Base-by-base conservation (phyloP, 2,329 filamentous ascomycete species). In the Zalaria obscura region DNA sequence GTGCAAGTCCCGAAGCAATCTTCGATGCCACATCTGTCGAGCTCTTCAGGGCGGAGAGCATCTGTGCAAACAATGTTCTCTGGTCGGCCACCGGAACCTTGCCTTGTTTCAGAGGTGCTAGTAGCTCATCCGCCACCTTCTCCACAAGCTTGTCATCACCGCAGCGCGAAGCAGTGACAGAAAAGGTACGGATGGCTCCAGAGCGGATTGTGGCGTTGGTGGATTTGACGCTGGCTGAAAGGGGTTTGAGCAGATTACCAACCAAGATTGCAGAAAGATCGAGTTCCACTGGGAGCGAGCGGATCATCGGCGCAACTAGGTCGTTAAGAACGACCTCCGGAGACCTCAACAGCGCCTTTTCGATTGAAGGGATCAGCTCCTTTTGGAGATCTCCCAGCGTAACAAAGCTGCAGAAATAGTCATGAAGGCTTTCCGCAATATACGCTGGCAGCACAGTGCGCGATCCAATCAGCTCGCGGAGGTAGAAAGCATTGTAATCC, bases 201-300 rank as follows among this genome's bases (percentile, higher is more conserved):
- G 74, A 74, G 42, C 89, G 79, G 47, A 95, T 85, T 2, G 63
- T 62, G 9, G 75, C 66, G 58, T 94, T 96, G 54, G 83, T 88
- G 1, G 91, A 96, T 61, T 93, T 95, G 59, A 88, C 70, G 56
- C 87, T 94, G 34, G 86, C 79, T n/a, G 96, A 64, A 8, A 98
- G 67, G 4, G 87, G 85, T 59, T 94, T 96, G 32, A 93, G 62
- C 31, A 98, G 69, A 46, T 82, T 83, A 26, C 71, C 68, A 40
- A 74, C 71, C 11, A 96, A 68, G 4, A 83, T 65, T 32, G 77
- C 73, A 5, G 89, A 89, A 11, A 96, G 69, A 53, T 98, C 89
- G 51, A 91, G 71, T 4, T 67, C 66, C 27, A 65, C 56, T 1
- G 86, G 78, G 5, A 98, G 66, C 27, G 84, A 76, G 5, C 70